These are phyloP conservation scores for Datura wrightii DNA, from an alignment of 257 asterid genomes.

Conservation along the genomic window DNA sequence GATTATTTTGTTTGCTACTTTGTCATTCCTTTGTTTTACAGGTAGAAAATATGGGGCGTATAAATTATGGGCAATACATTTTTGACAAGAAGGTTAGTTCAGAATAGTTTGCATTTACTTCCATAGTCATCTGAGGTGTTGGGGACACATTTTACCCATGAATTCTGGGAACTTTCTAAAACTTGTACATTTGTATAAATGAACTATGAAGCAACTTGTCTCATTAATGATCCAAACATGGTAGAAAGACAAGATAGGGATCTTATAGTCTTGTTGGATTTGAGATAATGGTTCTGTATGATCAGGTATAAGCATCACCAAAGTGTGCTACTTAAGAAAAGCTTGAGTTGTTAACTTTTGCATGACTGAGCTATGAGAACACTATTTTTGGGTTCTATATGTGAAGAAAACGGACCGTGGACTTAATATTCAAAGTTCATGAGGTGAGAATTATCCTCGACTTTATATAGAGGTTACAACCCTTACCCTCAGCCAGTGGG, in stretches of 20 bases:
- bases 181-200: constrained; percentile 2
- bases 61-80: constrained; percentile 77
- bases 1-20: constrained; percentile 20
- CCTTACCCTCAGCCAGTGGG: background rate
- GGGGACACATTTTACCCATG: background rate
- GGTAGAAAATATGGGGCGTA: constrained; percentile 99
- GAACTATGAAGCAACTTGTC: background rate
- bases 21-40: constrained; percentile 41
- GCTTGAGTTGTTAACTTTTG: background rate
- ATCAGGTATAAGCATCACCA: background rate
- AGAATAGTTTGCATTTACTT: constrained; percentile 10
- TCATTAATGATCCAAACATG: background rate
- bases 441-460: background rate
- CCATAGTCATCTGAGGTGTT: constrained; percentile 22
- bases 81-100: constrained; percentile 82
- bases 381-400: background rate
- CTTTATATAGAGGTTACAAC: background rate
- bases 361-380: constrained; percentile 1
- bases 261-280: constrained; percentile 13
- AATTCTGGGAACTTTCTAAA: background rate
- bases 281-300: background rate
- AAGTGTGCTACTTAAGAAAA: background rate
- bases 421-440: background rate
- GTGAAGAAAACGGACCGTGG: background rate
- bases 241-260: background rate